Evolutionary conservation across 164 flowering plant species (phyloP).

Genomic region (Paratinospora sagittata): DNA sequence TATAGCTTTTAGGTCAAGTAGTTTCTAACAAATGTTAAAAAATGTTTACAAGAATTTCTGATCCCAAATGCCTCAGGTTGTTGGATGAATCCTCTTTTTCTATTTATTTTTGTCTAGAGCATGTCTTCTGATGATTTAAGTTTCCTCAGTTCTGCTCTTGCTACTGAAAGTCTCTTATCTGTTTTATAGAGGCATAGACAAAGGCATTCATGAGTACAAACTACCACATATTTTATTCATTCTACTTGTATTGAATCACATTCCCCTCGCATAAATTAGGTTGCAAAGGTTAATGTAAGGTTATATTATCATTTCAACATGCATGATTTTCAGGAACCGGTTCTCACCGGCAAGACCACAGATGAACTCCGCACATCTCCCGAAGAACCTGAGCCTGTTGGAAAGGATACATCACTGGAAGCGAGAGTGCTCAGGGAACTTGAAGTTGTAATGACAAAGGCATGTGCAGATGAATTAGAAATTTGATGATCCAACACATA

Average conservation of each 20-base stretch:
- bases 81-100: too few species aligned
- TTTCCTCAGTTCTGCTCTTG: background rate
- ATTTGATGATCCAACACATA: background rate
- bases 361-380: constrained; percentile 12
- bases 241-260: background rate
- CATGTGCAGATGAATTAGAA: constrained; percentile 9
- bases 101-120: background rate
- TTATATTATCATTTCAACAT: constrained; percentile 9
- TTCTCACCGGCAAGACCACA: constrained; percentile 12
- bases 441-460: constrained; percentile 37
- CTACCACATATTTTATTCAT: background rate
- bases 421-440: constrained; percentile 42
- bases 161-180: background rate
- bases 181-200: too few species aligned
- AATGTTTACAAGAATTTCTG: too few species aligned
- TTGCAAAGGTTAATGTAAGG: background rate
- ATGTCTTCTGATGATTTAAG: background rate
- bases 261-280: background rate
- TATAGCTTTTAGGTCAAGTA: too few species aligned
- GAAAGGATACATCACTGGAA: constrained; percentile 29
- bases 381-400: constrained; percentile 1
- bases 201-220: too few species aligned
- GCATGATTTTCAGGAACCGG: constrained; percentile 20
- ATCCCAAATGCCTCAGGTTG: too few species aligned
- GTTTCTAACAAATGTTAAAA: background rate